phyloP scores from a whole-genome alignment of 805 yeast species.

The Candida sithepensis region DNA sequence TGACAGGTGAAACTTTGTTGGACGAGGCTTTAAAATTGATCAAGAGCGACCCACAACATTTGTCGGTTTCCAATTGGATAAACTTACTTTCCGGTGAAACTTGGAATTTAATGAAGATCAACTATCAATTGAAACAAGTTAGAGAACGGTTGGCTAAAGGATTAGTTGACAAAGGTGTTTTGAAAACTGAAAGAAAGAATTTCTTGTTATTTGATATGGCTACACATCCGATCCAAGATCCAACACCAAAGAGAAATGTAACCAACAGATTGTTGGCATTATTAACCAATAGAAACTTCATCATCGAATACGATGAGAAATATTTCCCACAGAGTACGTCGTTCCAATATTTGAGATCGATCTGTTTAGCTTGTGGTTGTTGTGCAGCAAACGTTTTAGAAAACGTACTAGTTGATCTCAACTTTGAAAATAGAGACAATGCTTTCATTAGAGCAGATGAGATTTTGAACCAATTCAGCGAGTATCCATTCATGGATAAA shows the following conservation, averaged over 20 bases:
- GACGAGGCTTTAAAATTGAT: slow-evolving; percentile 92
- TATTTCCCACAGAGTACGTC: slow-evolving; percentile 69
- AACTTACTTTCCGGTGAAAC: slow-evolving; percentile 93
- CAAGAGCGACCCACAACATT: slow-evolving; percentile 74
- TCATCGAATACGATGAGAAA: slow-evolving; percentile 47
- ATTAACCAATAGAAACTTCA: slow-evolving; percentile 68
- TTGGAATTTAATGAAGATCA: slow-evolving; percentile 93
- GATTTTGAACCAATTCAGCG: slow-evolving; percentile 73
- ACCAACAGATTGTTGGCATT: slow-evolving; percentile 67
- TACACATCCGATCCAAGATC: slow-evolving; percentile 93
- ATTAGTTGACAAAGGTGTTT: slow-evolving; percentile 91
- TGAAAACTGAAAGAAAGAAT: slow-evolving; percentile 93
- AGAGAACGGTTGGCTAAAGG: slow-evolving; percentile 96
- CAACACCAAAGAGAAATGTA: slow-evolving; percentile 76
- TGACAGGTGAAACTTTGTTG: slow-evolving; percentile 92
- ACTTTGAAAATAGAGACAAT: slow-evolving; percentile 85
- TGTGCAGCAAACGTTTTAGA: slow-evolving; percentile 97
- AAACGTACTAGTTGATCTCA: slow-evolving; percentile 71
- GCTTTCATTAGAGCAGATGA: slow-evolving; percentile 96
- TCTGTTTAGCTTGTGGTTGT: slow-evolving; percentile 81
- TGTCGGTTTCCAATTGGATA: slow-evolving; percentile 86
- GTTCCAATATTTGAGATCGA: slow-evolving; percentile 69
- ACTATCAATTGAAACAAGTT: slow-evolving; percentile 94
- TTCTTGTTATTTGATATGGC: slow-evolving; percentile 97
- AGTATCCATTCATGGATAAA: slow-evolving; percentile 68